Conservation (phyloP, 805 yeast species). For the Candida corydali region DNA sequence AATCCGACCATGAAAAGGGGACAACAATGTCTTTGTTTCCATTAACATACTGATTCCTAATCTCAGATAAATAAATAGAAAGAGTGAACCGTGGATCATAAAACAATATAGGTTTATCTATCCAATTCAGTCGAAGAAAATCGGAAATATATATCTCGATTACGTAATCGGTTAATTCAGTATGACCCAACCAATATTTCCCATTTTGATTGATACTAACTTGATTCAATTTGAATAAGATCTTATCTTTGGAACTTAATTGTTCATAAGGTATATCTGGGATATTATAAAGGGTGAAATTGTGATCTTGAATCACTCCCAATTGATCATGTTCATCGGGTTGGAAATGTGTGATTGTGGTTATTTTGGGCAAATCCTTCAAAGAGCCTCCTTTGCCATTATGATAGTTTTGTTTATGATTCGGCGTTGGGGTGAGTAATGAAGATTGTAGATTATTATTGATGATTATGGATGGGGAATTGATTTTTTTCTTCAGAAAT, state of each 20-base stretch:
- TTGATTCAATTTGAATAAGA: slow-evolving; percentile 17
- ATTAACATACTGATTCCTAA: slow-evolving; percentile 21
- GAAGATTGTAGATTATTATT: slow-evolving; percentile 5
- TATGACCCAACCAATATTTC: slow-evolving; percentile 25
- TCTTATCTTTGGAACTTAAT: slow-evolving; percentile 13
- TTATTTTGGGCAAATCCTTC: background rate
- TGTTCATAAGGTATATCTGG: slow-evolving; percentile 16
- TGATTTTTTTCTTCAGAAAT: too few species aligned
- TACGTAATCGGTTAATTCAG: slow-evolving; percentile 18
- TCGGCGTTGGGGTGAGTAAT: slow-evolving; percentile 8
- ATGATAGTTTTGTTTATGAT: slow-evolving; percentile 12
- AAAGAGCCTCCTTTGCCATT: slow-evolving; percentile 12
- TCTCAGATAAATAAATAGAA: slow-evolving; percentile 42
- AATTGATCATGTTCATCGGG: too few species aligned
- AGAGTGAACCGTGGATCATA: slow-evolving; percentile 58
- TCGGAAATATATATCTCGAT: slow-evolving; percentile 16
- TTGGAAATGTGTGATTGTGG: too few species aligned
- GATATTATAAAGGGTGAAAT: slow-evolving; percentile 10
- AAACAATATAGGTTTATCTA: slow-evolving; percentile 16
- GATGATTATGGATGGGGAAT: too few species aligned
- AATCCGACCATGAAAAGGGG: slow-evolving; percentile 51
- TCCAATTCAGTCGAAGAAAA: slow-evolving; percentile 16
- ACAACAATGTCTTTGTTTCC: slow-evolving; percentile 14
- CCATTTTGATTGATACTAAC: slow-evolving; percentile 15
- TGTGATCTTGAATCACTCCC: too few species aligned